phyloP scores from a whole-genome alignment of 106 monocot species.

The Acorus gramineus region DNA sequence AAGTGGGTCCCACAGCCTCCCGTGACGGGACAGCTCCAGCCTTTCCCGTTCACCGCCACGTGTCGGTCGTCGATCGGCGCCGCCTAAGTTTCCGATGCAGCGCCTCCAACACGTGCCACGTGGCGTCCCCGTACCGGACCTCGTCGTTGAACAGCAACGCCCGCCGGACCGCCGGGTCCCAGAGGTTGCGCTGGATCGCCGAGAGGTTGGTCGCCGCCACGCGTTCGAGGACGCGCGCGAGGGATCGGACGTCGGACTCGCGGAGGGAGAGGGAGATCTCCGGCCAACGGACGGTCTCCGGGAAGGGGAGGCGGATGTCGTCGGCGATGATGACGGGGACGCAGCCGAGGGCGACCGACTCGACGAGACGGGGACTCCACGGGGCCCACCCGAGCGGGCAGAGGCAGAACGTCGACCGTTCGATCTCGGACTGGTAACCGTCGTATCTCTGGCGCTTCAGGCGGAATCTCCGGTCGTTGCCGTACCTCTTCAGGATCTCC shows the following conservation, averaged over 20 bases:
- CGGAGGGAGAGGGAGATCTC: conserved; percentile 59
- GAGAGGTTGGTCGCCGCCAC: conserved; percentile 68
- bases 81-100: conserved; percentile 33
- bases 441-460: conserved; percentile 50
- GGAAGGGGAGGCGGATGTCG: conserved; percentile 71
- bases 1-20: no score
- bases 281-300: conserved; percentile 49
- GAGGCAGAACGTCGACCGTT: conserved; percentile 71
- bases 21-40: no score
- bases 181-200: conserved; percentile 61
- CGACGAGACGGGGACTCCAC: conserved; percentile 93
- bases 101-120: conserved; percentile 65
- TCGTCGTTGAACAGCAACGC: conserved; percentile 54
- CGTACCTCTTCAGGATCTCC: conserved; percentile 54
- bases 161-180: conserved; percentile 50
- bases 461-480: conserved; percentile 40
- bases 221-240: conserved; percentile 56
- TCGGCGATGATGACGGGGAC: conserved; percentile 90
- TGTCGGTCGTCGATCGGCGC: no score
- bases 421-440: conserved; percentile 63
- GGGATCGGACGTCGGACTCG: conserved; percentile 48
- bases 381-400: conserved; percentile 95
- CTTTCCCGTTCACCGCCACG: no score
- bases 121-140: conserved; percentile 59
- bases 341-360: conserved; percentile 84